Conservation (phyloP, 768 basidiomycete species). For the Rhizopogon sp. region DNA sequence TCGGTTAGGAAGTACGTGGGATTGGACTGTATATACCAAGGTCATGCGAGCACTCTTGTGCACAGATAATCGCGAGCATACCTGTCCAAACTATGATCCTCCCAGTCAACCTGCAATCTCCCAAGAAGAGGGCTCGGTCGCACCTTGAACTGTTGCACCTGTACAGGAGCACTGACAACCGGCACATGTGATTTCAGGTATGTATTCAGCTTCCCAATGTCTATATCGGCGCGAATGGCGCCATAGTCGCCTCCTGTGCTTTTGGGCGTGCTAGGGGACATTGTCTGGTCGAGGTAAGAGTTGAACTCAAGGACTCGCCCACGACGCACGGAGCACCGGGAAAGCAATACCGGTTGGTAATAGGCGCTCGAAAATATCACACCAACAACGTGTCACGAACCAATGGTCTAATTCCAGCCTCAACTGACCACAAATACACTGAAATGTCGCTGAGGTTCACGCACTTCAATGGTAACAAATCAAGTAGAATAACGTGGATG, state of each 20-base stretch:
- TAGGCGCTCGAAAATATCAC: background rate
- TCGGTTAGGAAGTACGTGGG: constrained; percentile 94
- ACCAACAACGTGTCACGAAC: background rate
- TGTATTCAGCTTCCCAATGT: constrained; percentile 54
- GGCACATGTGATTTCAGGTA: constrained; percentile 59
- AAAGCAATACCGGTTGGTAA: background rate
- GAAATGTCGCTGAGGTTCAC: background rate
- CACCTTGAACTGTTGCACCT: constrained; percentile 92
- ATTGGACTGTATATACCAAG: constrained; percentile 59
- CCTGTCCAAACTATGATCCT: constrained; percentile 80
- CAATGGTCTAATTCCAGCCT: background rate
- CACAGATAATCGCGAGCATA: constrained; percentile 26
- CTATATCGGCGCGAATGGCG: constrained; percentile 63
- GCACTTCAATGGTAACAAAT: background rate
- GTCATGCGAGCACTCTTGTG: background rate
- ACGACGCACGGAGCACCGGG: background rate
- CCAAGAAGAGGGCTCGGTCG: constrained; percentile 13
- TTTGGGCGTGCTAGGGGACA: constrained; percentile 23
- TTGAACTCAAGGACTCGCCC: background rate
- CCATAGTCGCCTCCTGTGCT: constrained; percentile 76
- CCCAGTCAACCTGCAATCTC: background rate
- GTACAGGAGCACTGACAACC: constrained; percentile 56
- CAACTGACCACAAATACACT: constrained; percentile 1
- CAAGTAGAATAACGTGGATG: background rate
- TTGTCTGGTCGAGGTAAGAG: background rate